Base-by-base conservation (phyloP, 306 rosid genomes). In the Trifolium repens region DNA sequence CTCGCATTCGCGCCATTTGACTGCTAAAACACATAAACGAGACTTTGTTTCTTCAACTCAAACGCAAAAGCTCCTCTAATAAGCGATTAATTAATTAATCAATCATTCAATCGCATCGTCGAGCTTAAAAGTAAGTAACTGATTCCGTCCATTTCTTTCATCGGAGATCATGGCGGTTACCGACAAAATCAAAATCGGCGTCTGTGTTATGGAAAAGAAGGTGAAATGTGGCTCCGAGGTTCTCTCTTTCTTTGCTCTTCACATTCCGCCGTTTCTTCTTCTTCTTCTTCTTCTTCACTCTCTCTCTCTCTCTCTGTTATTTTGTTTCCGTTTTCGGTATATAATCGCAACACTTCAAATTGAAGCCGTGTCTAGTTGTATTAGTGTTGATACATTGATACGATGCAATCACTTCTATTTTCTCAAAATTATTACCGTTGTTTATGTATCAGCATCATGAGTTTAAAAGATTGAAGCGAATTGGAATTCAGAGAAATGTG, bases 151-250 rank as follows among this genome's bases (percentile, higher is more conserved):
- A 2, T 37, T 37, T 37, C 42, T 6, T 37, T 37, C 42, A 37
- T 37, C 42, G 50, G 12, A 44, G 50, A 46, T 46, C 52, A 46
- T 46, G 88, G 82, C 43, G 75, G 73, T 35, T 73, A 63, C 60
- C 47, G 77, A 63, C 61, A 80, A 88, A 86, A 74, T 94, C 65
- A 85, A 58, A 71, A 76, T 94, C 80, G 99, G 99, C 71, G 98
- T 94, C 11, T 92, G 99, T 67, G 99, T 94, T 50, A 92, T 92
- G 99, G 96, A 91, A 89, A 94, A 94, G 99, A 94, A 94, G 99
- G 99, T 94, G 97, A 94, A 94, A 89, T 86, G 94, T 88, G 88
- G 86, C 88, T 35, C 84, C 80, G 91, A 89, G 96, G 90, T 88
- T 78, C 84, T 69, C 37, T 71, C 75, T 78, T 49, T 49, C 17